These are phyloP conservation scores for Penicillium subrubescens DNA, from an alignment of 495 filamentous ascomycete species.

Conservation along the genomic window DNA sequence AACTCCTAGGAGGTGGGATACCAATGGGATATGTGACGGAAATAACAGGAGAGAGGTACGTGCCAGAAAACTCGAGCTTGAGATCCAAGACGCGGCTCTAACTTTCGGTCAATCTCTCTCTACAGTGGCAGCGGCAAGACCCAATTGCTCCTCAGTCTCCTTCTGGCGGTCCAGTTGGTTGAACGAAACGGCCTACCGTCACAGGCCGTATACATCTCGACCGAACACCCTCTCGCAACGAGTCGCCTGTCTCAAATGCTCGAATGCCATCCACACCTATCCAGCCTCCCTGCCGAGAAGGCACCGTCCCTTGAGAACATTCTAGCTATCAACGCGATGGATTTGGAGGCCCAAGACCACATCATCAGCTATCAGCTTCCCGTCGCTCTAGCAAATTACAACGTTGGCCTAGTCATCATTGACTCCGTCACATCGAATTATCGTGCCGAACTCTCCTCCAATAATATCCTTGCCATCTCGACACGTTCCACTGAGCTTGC, in stretches of 20 bases:
- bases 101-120: conserved; percentile 15
- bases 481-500: conserved; percentile 68
- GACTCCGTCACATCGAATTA: conserved; percentile 95
- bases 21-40: conserved; percentile 83
- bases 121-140: conserved; percentile 89
- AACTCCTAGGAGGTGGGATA: conserved; percentile 80
- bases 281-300: conserved; percentile 42
- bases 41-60: conserved; percentile 84
- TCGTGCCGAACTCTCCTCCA: conserved; percentile 71
- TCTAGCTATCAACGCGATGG: conserved; percentile 79
- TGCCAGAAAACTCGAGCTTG: conserved; percentile 1
- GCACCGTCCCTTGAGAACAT: conserved; percentile 69
- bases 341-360: conserved; percentile 94
- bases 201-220: conserved; percentile 89
- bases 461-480: conserved; percentile 39
- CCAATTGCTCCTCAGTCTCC: conserved; percentile 86
- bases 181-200: conserved; percentile 67
- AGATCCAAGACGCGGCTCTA: conserved; percentile 10
- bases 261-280: conserved; percentile 62
- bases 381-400: conserved; percentile 71
- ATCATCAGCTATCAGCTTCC: conserved; percentile 91
- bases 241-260: conserved; percentile 78
- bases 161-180: conserved; percentile 79
- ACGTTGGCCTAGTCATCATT: conserved; percentile 78
- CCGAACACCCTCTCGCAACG: conserved; percentile 82